Evolutionary conservation across 192 early-diverging fungal species (phyloP), one percentile per base, ranked within the genome.

Genomic region (Funneliformis geosporum): DNA sequence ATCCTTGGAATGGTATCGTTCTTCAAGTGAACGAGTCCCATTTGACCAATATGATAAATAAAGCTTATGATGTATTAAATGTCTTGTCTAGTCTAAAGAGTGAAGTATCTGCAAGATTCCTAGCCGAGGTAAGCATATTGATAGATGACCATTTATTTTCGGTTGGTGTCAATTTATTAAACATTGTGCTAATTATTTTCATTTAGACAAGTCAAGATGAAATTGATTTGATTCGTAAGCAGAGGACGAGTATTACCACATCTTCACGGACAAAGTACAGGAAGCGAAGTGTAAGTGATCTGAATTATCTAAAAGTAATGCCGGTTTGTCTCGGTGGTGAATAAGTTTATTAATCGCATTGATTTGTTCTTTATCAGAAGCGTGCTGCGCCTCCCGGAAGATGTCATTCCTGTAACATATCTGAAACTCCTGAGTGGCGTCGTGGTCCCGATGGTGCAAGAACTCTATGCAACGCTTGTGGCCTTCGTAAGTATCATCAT

Each of bases 391-490:
- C 89, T 55, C 91, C 92, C 61, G 91, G 90, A 42, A 82, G 91
- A 16, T 93, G 93, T 75, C 89, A 90, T 39, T 91, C 91, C 11
- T 98, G 97, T 79, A 89, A 93, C 73, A 93, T 91, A 66, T 93
- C 91, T 5, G 94, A 95, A 80, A 97, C 96, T 0, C 96, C 96
- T 42, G 95, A 97, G 83, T 98, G 97, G 97, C 87, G 97, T 42
- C 92, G 97, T 18, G 96, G 97, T 10, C 96, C 96, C 23, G 92
- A 94, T 60, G 96, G 96, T 23, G 92, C 94, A 8, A 86, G 97
- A 38, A 97, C 96, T 12, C 89, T 98, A 25, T 98, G 97, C 86
- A 98, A 98, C 85, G 97, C 96, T 0, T 96, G 97, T 83, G 96
- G 96, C 18, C 88, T 94, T 61, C 93, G 92, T 93, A 89, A 89